Conservation (phyloP, 202 grass and related monocot species). For the Schoenoplectus tabernaemontani region DNA sequence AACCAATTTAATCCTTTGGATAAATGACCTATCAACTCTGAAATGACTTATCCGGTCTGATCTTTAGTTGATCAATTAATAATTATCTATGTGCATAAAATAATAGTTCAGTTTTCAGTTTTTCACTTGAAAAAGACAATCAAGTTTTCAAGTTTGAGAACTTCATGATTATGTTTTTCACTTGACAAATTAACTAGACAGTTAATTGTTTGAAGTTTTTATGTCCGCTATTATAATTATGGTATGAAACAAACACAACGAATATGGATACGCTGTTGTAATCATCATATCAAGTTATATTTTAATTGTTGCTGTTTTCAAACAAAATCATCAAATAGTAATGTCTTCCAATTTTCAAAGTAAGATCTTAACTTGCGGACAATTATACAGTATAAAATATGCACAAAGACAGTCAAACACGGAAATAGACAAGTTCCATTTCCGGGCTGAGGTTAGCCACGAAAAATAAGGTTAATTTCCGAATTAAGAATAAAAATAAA, state of each 20-base stretch:
- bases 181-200: background rate
- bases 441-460: background rate
- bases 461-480: background rate
- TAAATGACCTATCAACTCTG: too few relatives aligned
- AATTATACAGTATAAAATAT: background rate
- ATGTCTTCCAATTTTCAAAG: too few relatives aligned
- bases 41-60: background rate
- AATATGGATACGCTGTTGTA: background rate
- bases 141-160: too few relatives aligned
- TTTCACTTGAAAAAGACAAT: too few relatives aligned
- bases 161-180: too few relatives aligned
- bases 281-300: background rate
- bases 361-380: background rate
- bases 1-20: background rate
- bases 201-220: too few relatives aligned
- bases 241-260: too few relatives aligned
- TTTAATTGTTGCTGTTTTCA: background rate
- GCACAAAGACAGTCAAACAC: background rate
- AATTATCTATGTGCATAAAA: too few relatives aligned
- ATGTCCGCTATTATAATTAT: too few relatives aligned
- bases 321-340: background rate
- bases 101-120: too few relatives aligned
- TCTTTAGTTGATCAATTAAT: background rate
- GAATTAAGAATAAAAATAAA: background rate
- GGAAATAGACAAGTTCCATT: background rate